Evolutionary conservation across 306 rosid genomes (phyloP).

Genomic region (Cucurbita moschata): DNA sequence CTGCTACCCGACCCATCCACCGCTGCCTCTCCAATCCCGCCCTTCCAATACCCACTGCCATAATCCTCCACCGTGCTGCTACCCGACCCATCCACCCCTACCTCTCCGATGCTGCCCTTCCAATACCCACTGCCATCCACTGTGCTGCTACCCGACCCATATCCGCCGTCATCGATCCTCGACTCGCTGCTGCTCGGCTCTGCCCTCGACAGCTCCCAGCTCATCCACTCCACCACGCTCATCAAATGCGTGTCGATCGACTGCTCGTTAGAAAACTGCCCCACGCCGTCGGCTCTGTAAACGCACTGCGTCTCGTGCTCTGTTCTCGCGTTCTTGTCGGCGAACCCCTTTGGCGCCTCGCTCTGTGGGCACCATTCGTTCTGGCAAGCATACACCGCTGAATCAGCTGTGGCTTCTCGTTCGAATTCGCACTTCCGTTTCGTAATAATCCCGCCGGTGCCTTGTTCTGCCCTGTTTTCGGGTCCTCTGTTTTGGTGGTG

Average conservation of each 20-base stretch:
- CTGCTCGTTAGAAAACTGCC: not conserved
- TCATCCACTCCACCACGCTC: constrained; percentile 31
- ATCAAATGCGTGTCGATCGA: not conserved
- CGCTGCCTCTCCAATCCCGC: not conserved
- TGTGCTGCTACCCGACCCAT: not conserved
- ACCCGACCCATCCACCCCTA: not conserved
- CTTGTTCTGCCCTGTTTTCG: not conserved
- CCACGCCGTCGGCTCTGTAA: not conserved
- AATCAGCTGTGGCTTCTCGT: not conserved
- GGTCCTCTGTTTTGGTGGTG: not conserved
- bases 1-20: too few relatives aligned
- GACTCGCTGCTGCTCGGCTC: not conserved
- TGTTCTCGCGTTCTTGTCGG: not conserved
- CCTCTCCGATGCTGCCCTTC: constrained; percentile 5
- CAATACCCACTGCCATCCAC: constrained; percentile 14
- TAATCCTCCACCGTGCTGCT: constrained; percentile 11
- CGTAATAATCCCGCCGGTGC: not conserved
- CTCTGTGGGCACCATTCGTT: not conserved
- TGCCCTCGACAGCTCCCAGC: constrained; percentile 20
- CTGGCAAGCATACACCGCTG: not conserved
- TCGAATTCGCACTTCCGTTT: not conserved
- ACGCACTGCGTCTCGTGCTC: not conserved
- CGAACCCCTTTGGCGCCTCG: not conserved
- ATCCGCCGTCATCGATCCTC: not conserved
- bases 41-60: constrained; percentile 17